Conservation (phyloP, 202 grass and related monocot species). For the Eragrostis tef region DNA sequence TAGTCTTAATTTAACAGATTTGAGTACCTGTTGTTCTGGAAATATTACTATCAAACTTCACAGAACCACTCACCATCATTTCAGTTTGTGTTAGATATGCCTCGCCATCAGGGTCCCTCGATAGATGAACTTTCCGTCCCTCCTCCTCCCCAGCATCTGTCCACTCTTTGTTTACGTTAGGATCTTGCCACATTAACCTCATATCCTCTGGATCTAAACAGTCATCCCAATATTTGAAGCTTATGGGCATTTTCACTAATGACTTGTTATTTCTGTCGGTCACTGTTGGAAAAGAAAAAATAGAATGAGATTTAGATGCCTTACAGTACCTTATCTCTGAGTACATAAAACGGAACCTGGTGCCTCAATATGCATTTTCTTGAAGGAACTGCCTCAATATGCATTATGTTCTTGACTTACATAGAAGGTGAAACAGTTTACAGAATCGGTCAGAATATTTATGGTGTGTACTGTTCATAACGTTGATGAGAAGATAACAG, state of each 20-base stretch:
- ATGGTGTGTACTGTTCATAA: slow-evolving; percentile 1
- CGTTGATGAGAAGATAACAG: not conserved
- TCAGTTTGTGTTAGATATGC: slow-evolving; percentile 89
- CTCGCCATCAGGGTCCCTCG: slow-evolving; percentile 86
- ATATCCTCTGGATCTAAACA: slow-evolving; percentile 85
- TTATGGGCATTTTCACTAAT: slow-evolving; percentile 66
- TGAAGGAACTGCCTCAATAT: not conserved
- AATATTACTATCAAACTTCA: not conserved
- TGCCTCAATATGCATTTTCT: not conserved
- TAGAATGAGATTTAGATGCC: not conserved
- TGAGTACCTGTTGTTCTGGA: slow-evolving; percentile 4
- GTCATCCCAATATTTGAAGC: slow-evolving; percentile 95
- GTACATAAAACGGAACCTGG: slow-evolving; percentile 5
- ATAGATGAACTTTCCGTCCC: slow-evolving; percentile 85
- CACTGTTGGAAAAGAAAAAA: slow-evolving; percentile 1
- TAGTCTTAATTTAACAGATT: slow-evolving; percentile 15
- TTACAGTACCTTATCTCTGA: not conserved
- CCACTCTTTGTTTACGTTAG: slow-evolving; percentile 88
- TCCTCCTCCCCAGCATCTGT: slow-evolving; percentile 72
- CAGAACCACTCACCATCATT: slow-evolving; percentile 64
- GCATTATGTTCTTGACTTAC: not conserved
- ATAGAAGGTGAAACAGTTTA: not conserved
- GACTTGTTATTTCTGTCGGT: slow-evolving; percentile 18
- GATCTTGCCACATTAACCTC: slow-evolving; percentile 74
- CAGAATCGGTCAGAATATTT: not conserved